Percentiles rank a stretch among this genome's conserved stretches.
Evolutionary conservation across 306 rosid species (phyloP).

Genomic region (Vachellia pachyceras): DNA sequence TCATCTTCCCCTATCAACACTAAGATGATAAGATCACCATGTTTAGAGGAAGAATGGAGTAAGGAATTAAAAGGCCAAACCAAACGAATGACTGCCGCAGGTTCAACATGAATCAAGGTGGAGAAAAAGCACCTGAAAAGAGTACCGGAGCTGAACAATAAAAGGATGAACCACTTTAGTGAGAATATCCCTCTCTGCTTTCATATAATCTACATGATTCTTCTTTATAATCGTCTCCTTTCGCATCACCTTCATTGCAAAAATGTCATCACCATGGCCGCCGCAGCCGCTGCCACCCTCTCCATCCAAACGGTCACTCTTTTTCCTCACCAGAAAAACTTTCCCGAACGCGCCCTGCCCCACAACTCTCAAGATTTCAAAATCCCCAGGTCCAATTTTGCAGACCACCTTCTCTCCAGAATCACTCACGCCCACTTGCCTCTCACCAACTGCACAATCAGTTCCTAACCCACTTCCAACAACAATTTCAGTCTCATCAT

Average conservation of each 20-base stretch:
- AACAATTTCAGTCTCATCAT: conserved; percentile 38
- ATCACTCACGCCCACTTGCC: conserved; percentile 2
- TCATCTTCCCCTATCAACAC: background rate
- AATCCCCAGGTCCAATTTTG: conserved; percentile 77
- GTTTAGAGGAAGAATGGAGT: background rate
- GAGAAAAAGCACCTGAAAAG: conserved; percentile 65
- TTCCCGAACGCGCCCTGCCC: conserved; percentile 93
- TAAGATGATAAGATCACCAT: conserved; percentile 4
- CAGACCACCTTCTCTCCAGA: conserved; percentile 28
- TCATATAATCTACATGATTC: conserved; percentile 95
- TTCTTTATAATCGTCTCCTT: conserved; percentile 87
- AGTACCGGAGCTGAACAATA: conserved; percentile 87
- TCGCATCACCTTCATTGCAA: conserved; percentile 96
- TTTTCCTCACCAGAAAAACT: conserved; percentile 79
- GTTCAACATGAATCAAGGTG: background rate
- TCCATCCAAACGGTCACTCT: conserved; percentile 22
- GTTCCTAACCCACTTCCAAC: background rate
- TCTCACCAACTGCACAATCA: background rate
- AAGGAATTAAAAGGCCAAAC: background rate
- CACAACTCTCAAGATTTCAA: conserved; percentile 78
- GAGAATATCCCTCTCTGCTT: conserved; percentile 93
- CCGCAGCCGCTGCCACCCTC: background rate
- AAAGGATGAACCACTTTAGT: conserved; percentile 89
- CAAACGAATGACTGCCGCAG: background rate
- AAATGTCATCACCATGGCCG: conserved; percentile 41